Evolutionary conservation across 805 yeast species (phyloP), one percentile per base, ranked within the genome.

Genomic region (Candida coleopterorum): DNA sequence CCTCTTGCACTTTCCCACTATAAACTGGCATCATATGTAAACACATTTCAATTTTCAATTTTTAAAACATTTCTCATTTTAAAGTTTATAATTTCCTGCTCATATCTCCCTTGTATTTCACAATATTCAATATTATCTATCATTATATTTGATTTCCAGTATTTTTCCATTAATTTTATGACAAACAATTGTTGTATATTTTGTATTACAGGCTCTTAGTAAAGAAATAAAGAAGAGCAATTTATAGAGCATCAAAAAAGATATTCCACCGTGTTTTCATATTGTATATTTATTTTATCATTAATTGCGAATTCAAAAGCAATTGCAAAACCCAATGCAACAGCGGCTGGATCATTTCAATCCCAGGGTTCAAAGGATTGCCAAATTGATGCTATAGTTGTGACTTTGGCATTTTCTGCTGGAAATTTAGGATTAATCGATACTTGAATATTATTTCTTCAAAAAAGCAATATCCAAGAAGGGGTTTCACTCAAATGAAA

Each of bases 231-330:
- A 58, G 74, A 45, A 54, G 56, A 37, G 59, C 58, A 25, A 56
- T 68, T 64, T 58, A 60, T 17, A 50, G 52, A n/a, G 68, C 71
- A n/a, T 67, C 60, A 52, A 65, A 63, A 36, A 60, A 68, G 6
- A 71, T 69, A n/a, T 56, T 67, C 23, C 64, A 60, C 51, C 56
- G 74, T 41, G 57, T 73, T 50, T 63, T 63, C 10, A 49, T 68
- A n/a, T 67, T 69, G 49, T 69, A 64, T 45, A 50, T 68, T 37
- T 68, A 59, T 61, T 6, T 71, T 68, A 12, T 52, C 67, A 16
- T 62, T 69, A 36, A 53, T 69, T 42, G 52, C 56, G 22, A 57
- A 65, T 23, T 59, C 57, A 17, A 40, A 42, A 18, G 52, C 60
- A 3, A 52, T 50, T 10, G 58, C 60, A 55, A 24, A 10, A 55